Evolutionary conservation across 768 basidiomycete species (phyloP).

Genomic region (Solioccasus polychromus): DNA sequence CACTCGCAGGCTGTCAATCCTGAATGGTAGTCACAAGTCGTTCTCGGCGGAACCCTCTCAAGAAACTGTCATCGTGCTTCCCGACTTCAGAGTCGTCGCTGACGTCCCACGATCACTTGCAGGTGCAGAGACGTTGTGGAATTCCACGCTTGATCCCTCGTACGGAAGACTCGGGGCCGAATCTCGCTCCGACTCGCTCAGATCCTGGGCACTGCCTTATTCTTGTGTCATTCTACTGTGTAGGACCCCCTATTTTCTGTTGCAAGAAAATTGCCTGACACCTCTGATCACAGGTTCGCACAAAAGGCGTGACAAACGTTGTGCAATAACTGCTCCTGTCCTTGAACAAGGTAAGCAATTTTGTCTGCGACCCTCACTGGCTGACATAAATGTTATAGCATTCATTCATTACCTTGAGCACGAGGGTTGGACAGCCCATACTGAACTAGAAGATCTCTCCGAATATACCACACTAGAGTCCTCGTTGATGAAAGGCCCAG

Average conservation of each 20-base stretch:
- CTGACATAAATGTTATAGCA: constrained; percentile 36
- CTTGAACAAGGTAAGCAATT: constrained; percentile 59
- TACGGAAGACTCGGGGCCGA: constrained; percentile 46
- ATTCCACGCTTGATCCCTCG: constrained; percentile 56
- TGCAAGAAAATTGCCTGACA: neutral
- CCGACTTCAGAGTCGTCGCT: constrained; percentile 84
- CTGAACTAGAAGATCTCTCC: constrained; percentile 61
- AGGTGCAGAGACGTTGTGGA: constrained; percentile 72
- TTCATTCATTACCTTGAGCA: constrained; percentile 60
- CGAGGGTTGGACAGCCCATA: constrained; percentile 75
- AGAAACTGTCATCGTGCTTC: constrained; percentile 85
- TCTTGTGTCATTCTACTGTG: constrained; percentile 88
- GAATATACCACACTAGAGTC: constrained; percentile 29
- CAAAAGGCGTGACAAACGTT: constrained; percentile 89
- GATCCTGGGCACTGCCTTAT: constrained; percentile 84
- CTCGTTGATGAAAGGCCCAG: constrained; percentile 20
- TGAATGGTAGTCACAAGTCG: constrained; percentile 82
- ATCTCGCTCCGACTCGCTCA: constrained; percentile 46
- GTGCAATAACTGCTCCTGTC: constrained; percentile 81
- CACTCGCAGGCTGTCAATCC: constrained; percentile 58
- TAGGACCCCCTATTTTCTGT: constrained; percentile 35
- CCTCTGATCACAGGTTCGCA: constrained; percentile 68
- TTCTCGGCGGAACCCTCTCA: constrained; percentile 55
- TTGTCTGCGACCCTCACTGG: constrained; percentile 5
- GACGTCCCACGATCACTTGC: constrained; percentile 61